Conservation (phyloP, 345 rosid genomes). For the Atalantia buxifolia region DNA sequence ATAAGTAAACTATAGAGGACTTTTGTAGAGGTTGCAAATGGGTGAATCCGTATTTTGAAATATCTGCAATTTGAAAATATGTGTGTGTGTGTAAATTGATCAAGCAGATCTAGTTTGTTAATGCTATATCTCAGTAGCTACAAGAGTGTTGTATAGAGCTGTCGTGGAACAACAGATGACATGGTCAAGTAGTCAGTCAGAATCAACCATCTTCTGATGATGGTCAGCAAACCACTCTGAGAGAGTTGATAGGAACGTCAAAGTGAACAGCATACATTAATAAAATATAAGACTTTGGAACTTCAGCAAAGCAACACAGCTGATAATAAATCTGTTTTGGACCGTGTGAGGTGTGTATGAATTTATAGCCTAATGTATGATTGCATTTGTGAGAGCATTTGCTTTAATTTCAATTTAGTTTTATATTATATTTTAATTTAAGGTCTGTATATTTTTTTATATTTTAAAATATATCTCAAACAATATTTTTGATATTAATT, state of each 20-base stretch:
- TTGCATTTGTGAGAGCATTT: background rate
- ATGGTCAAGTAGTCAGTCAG: no score
- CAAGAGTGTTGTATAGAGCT: constrained; percentile 48
- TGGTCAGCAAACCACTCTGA: no score
- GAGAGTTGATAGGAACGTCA: constrained; percentile 22
- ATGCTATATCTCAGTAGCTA: constrained; percentile 45
- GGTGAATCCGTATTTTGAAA: no score
- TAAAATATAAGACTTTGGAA: constrained; percentile 33
- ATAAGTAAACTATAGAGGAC: no score
- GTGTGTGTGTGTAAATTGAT: background rate
- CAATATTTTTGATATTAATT: no score
- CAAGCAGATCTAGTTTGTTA: background rate
- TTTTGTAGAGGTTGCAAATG: no score
- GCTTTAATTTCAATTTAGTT: background rate
- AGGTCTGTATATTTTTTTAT: no score
- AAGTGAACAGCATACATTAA: constrained; percentile 16
- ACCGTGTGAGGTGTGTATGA: constrained; percentile 11
- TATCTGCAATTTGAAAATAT: no score
- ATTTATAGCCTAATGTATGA: background rate
- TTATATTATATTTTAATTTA: no score
- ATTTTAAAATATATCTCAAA: no score
- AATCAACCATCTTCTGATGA: constrained; percentile 43
- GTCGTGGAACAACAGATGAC: constrained; percentile 31
- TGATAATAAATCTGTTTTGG: constrained; percentile 35
- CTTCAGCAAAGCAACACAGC: constrained; percentile 35